Conservation (phyloP, 805 yeast species). For the Debaryomyces prosopidis region DNA sequence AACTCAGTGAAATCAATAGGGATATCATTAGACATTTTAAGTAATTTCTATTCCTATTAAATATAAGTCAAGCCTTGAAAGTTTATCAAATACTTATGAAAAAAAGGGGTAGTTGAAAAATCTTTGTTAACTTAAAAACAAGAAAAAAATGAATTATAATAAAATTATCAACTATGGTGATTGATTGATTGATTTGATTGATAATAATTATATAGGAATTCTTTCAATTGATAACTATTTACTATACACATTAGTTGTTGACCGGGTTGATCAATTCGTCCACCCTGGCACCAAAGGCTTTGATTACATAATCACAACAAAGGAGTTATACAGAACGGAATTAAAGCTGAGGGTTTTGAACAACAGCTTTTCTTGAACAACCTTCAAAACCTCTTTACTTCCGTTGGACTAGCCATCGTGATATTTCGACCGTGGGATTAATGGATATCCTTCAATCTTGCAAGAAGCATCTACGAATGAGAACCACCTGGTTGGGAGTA, state of each 20-base stretch:
- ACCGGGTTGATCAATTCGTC: constrained; percentile 7
- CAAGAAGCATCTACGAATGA: no score
- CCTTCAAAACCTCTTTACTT: no score
- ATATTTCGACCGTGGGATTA: no score
- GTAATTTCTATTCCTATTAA: constrained; percentile 2
- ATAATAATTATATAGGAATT: not conserved
- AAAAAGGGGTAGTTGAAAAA: not conserved
- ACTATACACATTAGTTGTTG: not conserved
- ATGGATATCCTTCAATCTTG: no score
- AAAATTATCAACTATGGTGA: constrained; percentile 1
- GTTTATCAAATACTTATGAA: not conserved
- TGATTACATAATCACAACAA: constrained; percentile 1
- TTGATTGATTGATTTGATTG: constrained; percentile 3
- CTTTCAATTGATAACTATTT: not conserved
- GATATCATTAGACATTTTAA: constrained; percentile 52
- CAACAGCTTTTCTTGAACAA: no score
- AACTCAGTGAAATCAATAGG: constrained; percentile 97
- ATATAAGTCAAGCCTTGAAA: constrained; percentile 2
- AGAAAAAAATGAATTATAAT: not conserved
- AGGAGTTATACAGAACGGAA: no score
- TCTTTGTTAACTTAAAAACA: not conserved
- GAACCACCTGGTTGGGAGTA: no score
- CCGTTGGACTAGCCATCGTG: no score
- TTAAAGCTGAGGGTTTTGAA: no score
- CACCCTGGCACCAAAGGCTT: constrained; percentile 6